phyloP scores from a whole-genome alignment of 2,329 filamentous ascomycete species.

The Beauveria caledonica region DNA sequence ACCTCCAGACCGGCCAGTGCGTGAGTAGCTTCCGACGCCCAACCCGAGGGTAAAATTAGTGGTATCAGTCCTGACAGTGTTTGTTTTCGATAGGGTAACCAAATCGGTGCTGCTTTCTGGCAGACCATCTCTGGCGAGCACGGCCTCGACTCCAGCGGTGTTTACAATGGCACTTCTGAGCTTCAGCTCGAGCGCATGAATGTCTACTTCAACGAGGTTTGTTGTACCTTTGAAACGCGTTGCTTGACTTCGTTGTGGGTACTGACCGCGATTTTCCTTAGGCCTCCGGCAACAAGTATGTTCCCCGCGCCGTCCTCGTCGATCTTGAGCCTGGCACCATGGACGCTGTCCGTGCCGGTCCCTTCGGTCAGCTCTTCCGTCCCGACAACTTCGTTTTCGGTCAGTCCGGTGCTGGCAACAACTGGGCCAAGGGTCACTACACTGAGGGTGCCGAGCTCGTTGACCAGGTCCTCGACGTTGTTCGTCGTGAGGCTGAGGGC shows the following conservation, averaged over 20 bases:
- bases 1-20: constrained; percentile 99
- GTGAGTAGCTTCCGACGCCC: constrained; percentile 43
- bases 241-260: not conserved
- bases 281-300: constrained; percentile 98
- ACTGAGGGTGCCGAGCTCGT: constrained; percentile 99
- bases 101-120: constrained; percentile 99
- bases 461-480: constrained; percentile 95
- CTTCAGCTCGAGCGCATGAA: constrained; percentile 99
- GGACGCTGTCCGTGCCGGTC: constrained; percentile 96
- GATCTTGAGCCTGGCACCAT: constrained; percentile 99
- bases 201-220: constrained; percentile 87
- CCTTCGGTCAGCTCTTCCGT: constrained; percentile 98
- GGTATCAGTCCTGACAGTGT: constrained; percentile 28
- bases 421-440: constrained; percentile 99
- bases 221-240: constrained; percentile 15
- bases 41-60: not conserved
- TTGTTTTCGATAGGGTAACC: constrained; percentile 70
- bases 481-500: constrained; percentile 96
- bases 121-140: constrained; percentile 84
- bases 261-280: constrained; percentile 27
- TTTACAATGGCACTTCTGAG: constrained; percentile 98
- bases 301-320: constrained; percentile 97
- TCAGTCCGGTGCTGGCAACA: constrained; percentile 99
- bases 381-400: constrained; percentile 99
- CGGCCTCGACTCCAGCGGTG: constrained; percentile 92